Base-by-base conservation (phyloP, 2,329 filamentous ascomycete genomes). In the Septoria linicola region DNA sequence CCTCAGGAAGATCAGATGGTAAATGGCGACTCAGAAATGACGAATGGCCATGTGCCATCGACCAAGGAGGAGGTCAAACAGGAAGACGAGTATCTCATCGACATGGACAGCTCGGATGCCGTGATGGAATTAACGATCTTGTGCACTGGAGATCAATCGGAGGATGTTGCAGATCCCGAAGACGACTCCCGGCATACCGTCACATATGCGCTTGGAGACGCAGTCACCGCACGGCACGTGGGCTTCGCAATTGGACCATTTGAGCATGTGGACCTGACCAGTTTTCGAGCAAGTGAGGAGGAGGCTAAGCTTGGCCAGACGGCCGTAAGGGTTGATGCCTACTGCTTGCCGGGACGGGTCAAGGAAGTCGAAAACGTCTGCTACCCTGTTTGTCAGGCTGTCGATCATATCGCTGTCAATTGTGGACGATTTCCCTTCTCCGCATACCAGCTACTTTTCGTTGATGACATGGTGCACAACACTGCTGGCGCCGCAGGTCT, bases 211-310 rank as follows among this genome's bases (percentile, higher is more conserved):
- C 85, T 88, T 42, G 80, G 81, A 53, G 83, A 84, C 55, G 83
- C 87, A 43, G 82, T 93, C 7, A 84, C 90, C 1, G 86, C 92
- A 1, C 87, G 91, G 56, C 92, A 97, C 67, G 84, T 99, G 58
- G 92, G 91, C 3, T 96, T 99, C 68, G 88, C 90, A 2, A 82
- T 97, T 49, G 93, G 95, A 0, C 93, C 95, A 0, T 99, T 99
- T 67, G 90, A 97, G 69, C 87, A 92, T 60, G 85, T 97, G 46
- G 89, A 96, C 65, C 76, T 99, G 4, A 65, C 64, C 13, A 88
- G 92, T 61, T 96, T 89, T 63, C 84, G 95, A 43, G 89, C 91
- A 39, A 89, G 89, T 56, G 89, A 95, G 60, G 89, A 96, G 59
- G 91, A 96, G 65, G 89, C 95, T 61, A 89, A 91, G 67, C 81